phyloP scores from a whole-genome alignment of 495 filamentous ascomycete genomes.

The Lophium mytilinum region DNA sequence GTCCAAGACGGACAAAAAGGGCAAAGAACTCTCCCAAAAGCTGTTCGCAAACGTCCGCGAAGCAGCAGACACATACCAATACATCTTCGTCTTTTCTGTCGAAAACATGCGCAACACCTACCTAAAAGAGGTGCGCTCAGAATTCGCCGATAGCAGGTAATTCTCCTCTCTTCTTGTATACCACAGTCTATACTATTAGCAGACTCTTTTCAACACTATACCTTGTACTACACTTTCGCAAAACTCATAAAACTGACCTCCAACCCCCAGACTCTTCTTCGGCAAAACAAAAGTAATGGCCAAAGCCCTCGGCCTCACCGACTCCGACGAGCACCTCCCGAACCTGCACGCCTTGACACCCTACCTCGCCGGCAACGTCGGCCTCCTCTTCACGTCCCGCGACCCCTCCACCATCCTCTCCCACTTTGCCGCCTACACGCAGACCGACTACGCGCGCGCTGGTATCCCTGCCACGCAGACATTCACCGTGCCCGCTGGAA shows the following conservation, averaged over 20 bases:
- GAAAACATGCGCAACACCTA: conserved; percentile 99
- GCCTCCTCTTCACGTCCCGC: conserved; percentile 82
- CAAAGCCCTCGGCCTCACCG: conserved; percentile 69
- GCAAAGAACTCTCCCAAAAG: conserved; percentile 78
- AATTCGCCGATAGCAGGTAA: conserved; percentile 79
- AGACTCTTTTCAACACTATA: neutral
- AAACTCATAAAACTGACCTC: neutral
- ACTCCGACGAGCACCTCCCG: conserved; percentile 67
- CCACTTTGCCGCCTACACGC: conserved; percentile 60
- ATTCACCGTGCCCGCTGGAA: conserved; percentile 70
- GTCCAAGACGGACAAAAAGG: conserved; percentile 86
- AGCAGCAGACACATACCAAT: conserved; percentile 73
- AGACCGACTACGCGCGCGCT: conserved; percentile 81
- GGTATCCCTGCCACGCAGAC: conserved; percentile 63
- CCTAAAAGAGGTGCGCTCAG: conserved; percentile 79
- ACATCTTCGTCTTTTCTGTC: conserved; percentile 86
- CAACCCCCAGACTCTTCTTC: conserved; percentile 69
- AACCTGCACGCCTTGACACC: conserved; percentile 59
- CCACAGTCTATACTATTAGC: neutral
- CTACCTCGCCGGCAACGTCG: conserved; percentile 74
- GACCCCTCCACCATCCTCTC: conserved; percentile 49
- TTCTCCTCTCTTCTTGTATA: conserved; percentile 3
- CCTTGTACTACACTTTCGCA: neutral
- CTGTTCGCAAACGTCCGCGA: conserved; percentile 84
- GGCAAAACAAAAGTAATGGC: conserved; percentile 99